Base-by-base conservation (phyloP, 2,329 filamentous ascomycete genomes). In the Mollisiaceae sp. region DNA sequence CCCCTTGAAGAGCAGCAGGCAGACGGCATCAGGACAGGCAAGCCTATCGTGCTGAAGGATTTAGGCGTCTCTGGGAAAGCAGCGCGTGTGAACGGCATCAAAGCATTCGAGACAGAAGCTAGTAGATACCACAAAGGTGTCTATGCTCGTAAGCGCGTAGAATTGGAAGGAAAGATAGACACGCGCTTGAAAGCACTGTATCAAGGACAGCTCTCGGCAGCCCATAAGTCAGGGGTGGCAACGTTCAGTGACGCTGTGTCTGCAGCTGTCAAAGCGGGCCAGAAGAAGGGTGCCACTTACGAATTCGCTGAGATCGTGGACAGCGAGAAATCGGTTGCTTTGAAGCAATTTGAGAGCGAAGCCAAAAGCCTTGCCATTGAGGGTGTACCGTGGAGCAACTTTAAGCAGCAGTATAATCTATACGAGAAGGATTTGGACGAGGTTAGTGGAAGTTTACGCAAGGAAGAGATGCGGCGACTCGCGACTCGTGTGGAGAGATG, bases 41-140 rank as follows among this genome's bases (percentile, higher is more conserved):
- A 88, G 71, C 85, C 89, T 0, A 81, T 86, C 20, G 88, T 97
- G 6, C 82, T 99, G 27, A 80, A 88, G 0, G 89, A 91, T 45
- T 83, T 99, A 8, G 95, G 95, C 50, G 78, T 81, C 14, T 86
- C 85, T 0, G 94, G 97, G 81, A 89, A 88, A 62, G 79, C 82
- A 38, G 89, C 94, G 8, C 88, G 96, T 47, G 80, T 83, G 54
- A 90, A 90, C 72, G 89, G 91, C 38, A 81, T 97, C 66, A 90
- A 90, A 73, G 88, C 88, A n/a, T 99, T 99, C 73, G 93, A 97
- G 76, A 86, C 86, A 0, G 93, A 97, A 76, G 95, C 95, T 1
- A 94, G 94, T 76, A 86, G 95, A 69, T 99, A 99, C 77, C 95
- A 98, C 83, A 98, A 98, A 81, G 93, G 91, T 20, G 95, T 99